These are phyloP conservation scores for Angophora floribunda DNA, from an alignment of 345 rosid species.

Conservation along the genomic window DNA sequence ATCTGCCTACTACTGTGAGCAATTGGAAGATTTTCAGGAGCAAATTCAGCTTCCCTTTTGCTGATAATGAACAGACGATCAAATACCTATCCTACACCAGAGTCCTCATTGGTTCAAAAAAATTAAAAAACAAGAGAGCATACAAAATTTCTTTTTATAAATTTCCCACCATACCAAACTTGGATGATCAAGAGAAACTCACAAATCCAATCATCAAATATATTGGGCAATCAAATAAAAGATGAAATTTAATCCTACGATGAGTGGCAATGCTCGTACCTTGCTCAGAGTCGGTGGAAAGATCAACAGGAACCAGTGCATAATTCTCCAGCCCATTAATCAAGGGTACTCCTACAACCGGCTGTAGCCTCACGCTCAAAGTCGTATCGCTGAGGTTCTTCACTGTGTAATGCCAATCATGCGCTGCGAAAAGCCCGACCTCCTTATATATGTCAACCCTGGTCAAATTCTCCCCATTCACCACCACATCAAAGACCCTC, in stretches of 20 bases:
- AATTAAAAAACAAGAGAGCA: not conserved
- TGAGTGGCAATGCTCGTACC: slow-evolving; percentile 19
- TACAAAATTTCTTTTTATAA: not conserved
- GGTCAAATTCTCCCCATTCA: slow-evolving; percentile 57
- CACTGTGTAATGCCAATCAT: slow-evolving; percentile 35
- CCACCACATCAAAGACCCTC: slow-evolving; percentile 73
- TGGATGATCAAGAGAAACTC: not conserved
- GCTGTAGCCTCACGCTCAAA: slow-evolving; percentile 47
- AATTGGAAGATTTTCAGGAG: not conserved
- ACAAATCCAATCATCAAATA: not conserved
- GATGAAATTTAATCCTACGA: not conserved
- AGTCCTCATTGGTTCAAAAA: not conserved
- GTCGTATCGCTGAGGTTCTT: slow-evolving; percentile 54
- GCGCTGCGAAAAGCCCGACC: slow-evolving; percentile 66
- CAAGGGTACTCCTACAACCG: slow-evolving; percentile 54
- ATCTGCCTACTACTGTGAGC: not conserved
- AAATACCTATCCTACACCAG: not conserved
- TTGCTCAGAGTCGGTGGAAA: slow-evolving; percentile 73
- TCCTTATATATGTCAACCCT: slow-evolving; percentile 52
- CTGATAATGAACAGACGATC: not conserved
- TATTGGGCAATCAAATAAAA: not conserved
- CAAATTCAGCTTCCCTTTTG: not conserved
- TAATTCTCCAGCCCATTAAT: slow-evolving; percentile 87
- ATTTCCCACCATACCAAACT: not conserved
- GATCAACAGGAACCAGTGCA: slow-evolving; percentile 76